These are phyloP conservation scores for Phaeosphaeria sp. DNA, from an alignment of 2,329 filamentous ascomycete species.

Conservation along the genomic window DNA sequence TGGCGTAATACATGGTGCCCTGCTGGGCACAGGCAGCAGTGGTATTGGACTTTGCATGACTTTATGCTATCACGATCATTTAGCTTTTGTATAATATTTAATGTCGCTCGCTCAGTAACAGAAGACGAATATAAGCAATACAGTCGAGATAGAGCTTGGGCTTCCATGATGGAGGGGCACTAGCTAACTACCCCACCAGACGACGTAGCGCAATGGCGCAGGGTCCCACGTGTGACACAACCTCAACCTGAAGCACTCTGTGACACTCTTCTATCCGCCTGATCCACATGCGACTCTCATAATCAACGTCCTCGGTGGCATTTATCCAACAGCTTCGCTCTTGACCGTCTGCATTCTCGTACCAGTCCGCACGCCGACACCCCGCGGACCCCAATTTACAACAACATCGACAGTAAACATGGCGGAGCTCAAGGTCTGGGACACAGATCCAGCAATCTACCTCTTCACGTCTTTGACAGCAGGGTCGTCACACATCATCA, in stretches of 20 bases:
- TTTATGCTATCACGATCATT: constrained; percentile 3
- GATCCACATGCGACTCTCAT: background rate
- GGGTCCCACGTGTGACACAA: constrained; percentile 6
- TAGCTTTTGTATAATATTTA: constrained; percentile 27
- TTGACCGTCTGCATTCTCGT: no score
- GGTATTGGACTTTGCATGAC: constrained; percentile 5
- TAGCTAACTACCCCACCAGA: constrained; percentile 6
- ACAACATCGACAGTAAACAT: constrained; percentile 24
- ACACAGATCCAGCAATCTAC: constrained; percentile 69
- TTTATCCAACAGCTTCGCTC: background rate
- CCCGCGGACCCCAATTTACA: background rate
- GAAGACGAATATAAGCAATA: constrained; percentile 9
- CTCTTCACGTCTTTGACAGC: constrained; percentile 96
- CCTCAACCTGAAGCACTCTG: constrained; percentile 13
- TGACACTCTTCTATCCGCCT: background rate
- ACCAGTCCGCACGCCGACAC: background rate
- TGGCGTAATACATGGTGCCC: constrained; percentile 13
- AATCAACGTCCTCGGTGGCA: background rate
- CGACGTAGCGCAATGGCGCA: constrained; percentile 1
- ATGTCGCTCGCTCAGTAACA: constrained; percentile 21
- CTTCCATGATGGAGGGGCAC: background rate
- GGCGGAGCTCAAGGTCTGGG: constrained; percentile 52
- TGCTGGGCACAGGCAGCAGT: background rate
- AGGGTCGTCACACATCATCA: constrained; percentile 94
- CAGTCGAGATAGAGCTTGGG: background rate